Evolutionary conservation across 371 early-diverging fungal genomes (phyloP).

Genomic region (Rhizopus delemar): DNA sequence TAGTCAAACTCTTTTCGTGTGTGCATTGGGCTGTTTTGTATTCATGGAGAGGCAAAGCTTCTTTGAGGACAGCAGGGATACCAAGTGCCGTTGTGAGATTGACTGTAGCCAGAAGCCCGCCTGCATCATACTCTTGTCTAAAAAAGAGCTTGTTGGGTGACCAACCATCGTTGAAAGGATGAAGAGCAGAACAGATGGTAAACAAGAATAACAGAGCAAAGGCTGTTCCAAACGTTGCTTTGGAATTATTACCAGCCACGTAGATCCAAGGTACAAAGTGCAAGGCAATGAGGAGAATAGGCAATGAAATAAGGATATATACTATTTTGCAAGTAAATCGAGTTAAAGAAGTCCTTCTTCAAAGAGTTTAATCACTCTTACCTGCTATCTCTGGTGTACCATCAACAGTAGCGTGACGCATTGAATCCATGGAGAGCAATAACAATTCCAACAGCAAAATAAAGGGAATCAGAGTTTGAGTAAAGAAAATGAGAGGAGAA

Average conservation of each 20-base stretch:
- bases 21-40: conserved; percentile 25
- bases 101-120: conserved; percentile 28
- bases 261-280: conserved; percentile 45
- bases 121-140: conserved; percentile 37
- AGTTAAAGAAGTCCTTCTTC: no score
- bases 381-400: conserved; percentile 58
- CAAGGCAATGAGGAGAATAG: conserved; percentile 27
- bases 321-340: conserved; percentile 30
- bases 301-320: conserved; percentile 33
- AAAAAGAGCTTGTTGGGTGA: conserved; percentile 50
- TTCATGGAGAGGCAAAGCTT: conserved; percentile 28
- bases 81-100: conserved; percentile 28
- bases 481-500: conserved; percentile 37
- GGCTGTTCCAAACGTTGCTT: conserved; percentile 7
- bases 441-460: conserved; percentile 44
- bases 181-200: conserved; percentile 34
- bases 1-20: conserved; percentile 20
- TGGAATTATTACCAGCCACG: conserved; percentile 29
- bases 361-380: neutral
- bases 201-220: conserved; percentile 29
- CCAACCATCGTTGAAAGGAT: conserved; percentile 38
- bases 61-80: conserved; percentile 22
- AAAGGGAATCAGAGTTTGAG: conserved; percentile 46
- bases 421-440: conserved; percentile 53
- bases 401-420: conserved; percentile 59